Evolutionary conservation across 2,329 filamentous ascomycete genomes (phyloP).

Genomic region (Alternaria sp.): DNA sequence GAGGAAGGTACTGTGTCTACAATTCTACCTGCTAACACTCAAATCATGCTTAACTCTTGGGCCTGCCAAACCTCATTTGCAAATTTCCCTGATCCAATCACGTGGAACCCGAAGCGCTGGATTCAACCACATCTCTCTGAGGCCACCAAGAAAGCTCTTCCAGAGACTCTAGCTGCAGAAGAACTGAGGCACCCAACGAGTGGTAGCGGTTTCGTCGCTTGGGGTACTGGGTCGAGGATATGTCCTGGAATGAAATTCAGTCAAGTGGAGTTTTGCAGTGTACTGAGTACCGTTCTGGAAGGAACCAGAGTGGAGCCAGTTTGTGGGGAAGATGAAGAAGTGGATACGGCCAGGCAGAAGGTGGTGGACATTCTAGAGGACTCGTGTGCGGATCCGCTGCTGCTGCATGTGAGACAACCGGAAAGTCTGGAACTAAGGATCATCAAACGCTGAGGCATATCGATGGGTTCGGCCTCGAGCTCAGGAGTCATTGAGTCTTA

Average conservation of each 20-base stretch:
- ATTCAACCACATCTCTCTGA: slow-evolving; percentile 18
- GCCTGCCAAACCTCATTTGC: slow-evolving; percentile 38
- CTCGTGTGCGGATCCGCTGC: slow-evolving; percentile 17
- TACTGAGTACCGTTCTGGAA: slow-evolving; percentile 46
- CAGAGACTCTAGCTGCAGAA: background rate
- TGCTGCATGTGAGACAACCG: slow-evolving; percentile 21
- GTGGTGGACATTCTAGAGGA: slow-evolving; percentile 19
- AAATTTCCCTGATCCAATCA: slow-evolving; percentile 33
- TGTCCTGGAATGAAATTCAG: slow-evolving; percentile 65
- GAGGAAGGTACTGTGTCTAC: slow-evolving; percentile 1
- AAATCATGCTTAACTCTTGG: slow-evolving; percentile 28
- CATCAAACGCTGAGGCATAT: background rate
- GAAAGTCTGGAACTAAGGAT: slow-evolving; percentile 7
- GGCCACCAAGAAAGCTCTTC: background rate
- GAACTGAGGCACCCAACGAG: slow-evolving; percentile 11
- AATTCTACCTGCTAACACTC: slow-evolving; percentile 21
- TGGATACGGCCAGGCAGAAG: slow-evolving; percentile 8
- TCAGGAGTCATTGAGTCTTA: background rate
- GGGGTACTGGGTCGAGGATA: slow-evolving; percentile 59
- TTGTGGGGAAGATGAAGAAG: background rate
- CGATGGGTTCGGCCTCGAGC: background rate
- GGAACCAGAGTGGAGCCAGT: slow-evolving; percentile 10
- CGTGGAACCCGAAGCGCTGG: slow-evolving; percentile 49
- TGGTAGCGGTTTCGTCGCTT: slow-evolving; percentile 53
- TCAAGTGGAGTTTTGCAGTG: slow-evolving; percentile 63